Base-by-base conservation (phyloP, 148 eudicot species). In the Mesembryanthemum crystallinum region DNA sequence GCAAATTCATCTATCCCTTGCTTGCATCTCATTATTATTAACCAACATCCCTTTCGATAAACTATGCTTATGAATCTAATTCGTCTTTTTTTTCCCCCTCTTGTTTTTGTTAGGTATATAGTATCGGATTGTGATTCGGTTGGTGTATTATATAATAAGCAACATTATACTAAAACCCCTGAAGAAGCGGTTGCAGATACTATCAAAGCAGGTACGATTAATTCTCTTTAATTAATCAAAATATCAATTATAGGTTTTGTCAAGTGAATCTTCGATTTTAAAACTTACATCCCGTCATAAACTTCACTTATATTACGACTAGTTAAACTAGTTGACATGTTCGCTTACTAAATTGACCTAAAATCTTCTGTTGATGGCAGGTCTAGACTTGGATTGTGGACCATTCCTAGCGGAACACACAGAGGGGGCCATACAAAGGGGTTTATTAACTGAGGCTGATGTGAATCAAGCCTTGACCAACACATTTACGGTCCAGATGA, bases 321-420 rank as follows among this genome's bases (percentile, higher is more conserved):
- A n/a, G n/a, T n/a, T n/a, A n/a, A n/a, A n/a, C n/a, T n/a, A n/a
- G n/a, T n/a, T 14, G 8, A 7, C 10, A 4, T 2, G 29, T 24
- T 65, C 4, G 5, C 4, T 9, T 5, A 7, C 47, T 1, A 39
- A 2, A 39, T 1, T 39, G 9, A 39, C 43, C 5, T 39, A 39
- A 39, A 9, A 39, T 6, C 43, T 39, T 39, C 2, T 45, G 8
- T 15, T 42, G 5, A 7, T 20, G 69, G 24, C 75, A 92, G 97
- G 98, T 18, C 72, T 94, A 80, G 98, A 95, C 72, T 91, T 95
- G 89, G 98, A 95, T 64, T 95, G 99, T 80, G 99, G 99, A 80
- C 98, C 99, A 4, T 90, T 85, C 39, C 80, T 95, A 70, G 99
- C 92, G 0, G 67, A 86, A 61, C 82, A 88, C 81, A 92, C 98